Percentiles rank a stretch among this genome's conserved stretches.
These are phyloP conservation scores for Paecilomyces dactylethromorphus DNA, from an alignment of 2,329 filamentous ascomycete species.

Conservation along the genomic window DNA sequence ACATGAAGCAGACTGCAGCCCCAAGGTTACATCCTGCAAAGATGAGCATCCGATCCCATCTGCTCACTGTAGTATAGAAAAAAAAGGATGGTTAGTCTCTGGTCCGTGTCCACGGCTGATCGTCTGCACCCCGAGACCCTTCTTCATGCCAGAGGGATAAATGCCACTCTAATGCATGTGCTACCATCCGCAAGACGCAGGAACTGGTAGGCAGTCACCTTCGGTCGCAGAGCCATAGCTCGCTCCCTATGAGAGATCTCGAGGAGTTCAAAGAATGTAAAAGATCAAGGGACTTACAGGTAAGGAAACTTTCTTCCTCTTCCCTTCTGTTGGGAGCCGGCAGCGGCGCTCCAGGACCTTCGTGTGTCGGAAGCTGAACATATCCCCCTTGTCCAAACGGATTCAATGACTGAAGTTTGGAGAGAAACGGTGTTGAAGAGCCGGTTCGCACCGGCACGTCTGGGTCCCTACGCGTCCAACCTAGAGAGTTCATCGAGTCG, in stretches of 20 bases:
- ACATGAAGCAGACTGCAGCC: conserved; percentile 83
- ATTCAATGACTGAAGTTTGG: conserved; percentile 76
- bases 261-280: not conserved
- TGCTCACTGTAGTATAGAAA: conserved; percentile 64
- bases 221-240: conserved; percentile 13
- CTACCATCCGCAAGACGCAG: conserved; percentile 27
- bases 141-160: not conserved
- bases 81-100: conserved; percentile 10
- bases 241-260: conserved; percentile 4
- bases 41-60: conserved; percentile 91
- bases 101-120: not conserved
- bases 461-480: conserved; percentile 80
- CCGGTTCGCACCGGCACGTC: conserved; percentile 66
- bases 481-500: conserved; percentile 89
- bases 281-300: conserved; percentile 62
- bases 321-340: conserved; percentile 79
- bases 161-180: conserved; percentile 15
- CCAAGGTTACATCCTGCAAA: conserved; percentile 88
- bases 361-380: conserved; percentile 81
- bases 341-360: conserved; percentile 74
- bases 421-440: conserved; percentile 66
- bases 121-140: not conserved
- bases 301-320: conserved; percentile 94
- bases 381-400: conserved; percentile 81
- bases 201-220: conserved; percentile 31